Evolutionary conservation across 1,284 basidiomycete genomes (phyloP).

Genomic region (Rhodotorula glutinis): DNA sequence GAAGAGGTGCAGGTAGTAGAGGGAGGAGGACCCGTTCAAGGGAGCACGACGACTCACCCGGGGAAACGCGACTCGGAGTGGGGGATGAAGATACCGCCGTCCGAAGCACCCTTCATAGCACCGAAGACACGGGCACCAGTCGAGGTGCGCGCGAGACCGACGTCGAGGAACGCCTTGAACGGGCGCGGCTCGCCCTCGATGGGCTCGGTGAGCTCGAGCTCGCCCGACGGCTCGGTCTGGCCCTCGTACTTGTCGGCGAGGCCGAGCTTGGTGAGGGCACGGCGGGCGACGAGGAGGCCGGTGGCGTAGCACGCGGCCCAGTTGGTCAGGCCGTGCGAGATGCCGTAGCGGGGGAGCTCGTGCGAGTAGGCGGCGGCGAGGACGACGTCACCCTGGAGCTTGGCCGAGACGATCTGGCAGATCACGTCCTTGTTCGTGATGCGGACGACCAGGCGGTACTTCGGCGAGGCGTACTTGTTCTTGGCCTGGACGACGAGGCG

Average conservation of each 20-base stretch:
- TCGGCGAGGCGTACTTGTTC: conserved; percentile 99
- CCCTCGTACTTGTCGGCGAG: conserved; percentile 99
- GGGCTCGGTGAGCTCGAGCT: conserved; percentile 73
- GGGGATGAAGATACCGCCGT: conserved; percentile 97
- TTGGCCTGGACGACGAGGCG: conserved; percentile 95
- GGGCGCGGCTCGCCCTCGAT: conserved; percentile 93
- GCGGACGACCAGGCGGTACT: conserved; percentile 97
- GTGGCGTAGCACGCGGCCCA: conserved; percentile 98
- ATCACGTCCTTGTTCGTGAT: conserved; percentile 49
- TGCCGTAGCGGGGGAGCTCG: conserved; percentile 93
- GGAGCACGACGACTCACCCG: conserved; percentile 46
- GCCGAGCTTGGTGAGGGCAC: conserved; percentile 90
- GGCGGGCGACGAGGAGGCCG: conserved; percentile 90
- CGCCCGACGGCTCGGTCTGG: conserved; percentile 87
- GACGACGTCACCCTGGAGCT: conserved; percentile 94
- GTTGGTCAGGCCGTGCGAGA: conserved; percentile 97
- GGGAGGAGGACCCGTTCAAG: no score
- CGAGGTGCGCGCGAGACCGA: conserved; percentile 96
- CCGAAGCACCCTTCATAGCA: conserved; percentile 97
- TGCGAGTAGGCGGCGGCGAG: conserved; percentile 80
- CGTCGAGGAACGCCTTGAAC: conserved; percentile 98
- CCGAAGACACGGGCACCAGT: conserved; percentile 98
- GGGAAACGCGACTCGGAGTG: conserved; percentile 99
- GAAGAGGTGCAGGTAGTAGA: no score
- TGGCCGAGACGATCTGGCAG: conserved; percentile 79